phyloP scores from a whole-genome alignment of 2,329 filamentous ascomycete genomes.

The Drechmeria coniospora region DNA sequence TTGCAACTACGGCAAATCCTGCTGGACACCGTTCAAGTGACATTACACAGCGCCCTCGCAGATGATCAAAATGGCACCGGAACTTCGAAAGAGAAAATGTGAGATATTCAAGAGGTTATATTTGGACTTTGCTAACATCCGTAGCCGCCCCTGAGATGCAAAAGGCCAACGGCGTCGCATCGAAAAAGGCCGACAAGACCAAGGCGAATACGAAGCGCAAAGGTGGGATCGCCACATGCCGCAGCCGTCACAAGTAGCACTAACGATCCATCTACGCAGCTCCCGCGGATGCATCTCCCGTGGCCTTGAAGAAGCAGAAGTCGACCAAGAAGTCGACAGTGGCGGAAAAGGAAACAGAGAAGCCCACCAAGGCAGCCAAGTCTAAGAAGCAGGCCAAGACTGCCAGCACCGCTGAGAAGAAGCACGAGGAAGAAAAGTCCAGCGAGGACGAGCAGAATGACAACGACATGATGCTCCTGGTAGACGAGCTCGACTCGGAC shows the following conservation, averaged over 20 bases:
- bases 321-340: constrained; percentile 19
- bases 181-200: constrained; percentile 3
- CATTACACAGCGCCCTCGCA: constrained; percentile 1
- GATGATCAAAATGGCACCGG: constrained; percentile 26
- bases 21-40: not conserved
- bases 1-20: constrained; percentile 5
- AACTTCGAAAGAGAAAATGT: constrained; percentile 25
- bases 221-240: constrained; percentile 10
- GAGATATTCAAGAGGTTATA: constrained; percentile 2
- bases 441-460: constrained; percentile 24
- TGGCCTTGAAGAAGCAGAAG: constrained; percentile 30
- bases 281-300: constrained; percentile 28
- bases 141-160: constrained; percentile 13
- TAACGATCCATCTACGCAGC: constrained; percentile 15
- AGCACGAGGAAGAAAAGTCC: constrained; percentile 14
- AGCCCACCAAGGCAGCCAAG: constrained; percentile 10
- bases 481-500: constrained; percentile 27
- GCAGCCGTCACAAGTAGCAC: constrained; percentile 1
- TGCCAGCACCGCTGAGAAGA: constrained; percentile 8
- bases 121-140: constrained; percentile 6
- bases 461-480: constrained; percentile 26
- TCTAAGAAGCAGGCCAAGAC: constrained; percentile 18
- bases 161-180: constrained; percentile 13
- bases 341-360: constrained; percentile 7
- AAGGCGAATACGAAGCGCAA: constrained; percentile 14